These are phyloP conservation scores for Logfia minima DNA, from an alignment of 129 eudicot species.

Conservation along the genomic window DNA sequence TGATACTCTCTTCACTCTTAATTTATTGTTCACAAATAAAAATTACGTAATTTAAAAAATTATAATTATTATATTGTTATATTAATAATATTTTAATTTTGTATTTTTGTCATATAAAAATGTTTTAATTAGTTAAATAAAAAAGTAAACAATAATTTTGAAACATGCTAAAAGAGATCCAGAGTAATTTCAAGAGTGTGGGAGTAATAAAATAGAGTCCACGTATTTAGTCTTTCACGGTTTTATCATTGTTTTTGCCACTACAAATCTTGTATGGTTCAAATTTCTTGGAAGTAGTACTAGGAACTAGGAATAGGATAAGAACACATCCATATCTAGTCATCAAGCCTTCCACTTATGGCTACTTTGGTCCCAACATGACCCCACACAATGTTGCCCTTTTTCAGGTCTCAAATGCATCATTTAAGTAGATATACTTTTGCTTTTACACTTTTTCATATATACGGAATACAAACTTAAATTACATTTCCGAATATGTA, in stretches of 20 bases:
- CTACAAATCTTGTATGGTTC: conserved; percentile 31
- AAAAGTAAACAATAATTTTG: no score
- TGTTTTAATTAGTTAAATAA: no score
- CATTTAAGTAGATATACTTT: conserved; percentile 15
- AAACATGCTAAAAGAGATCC: no score
- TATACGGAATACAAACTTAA: neutral
- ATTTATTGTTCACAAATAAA: no score
- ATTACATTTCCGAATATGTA: no score
- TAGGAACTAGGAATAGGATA: conserved; percentile 40
- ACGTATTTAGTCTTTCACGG: neutral
- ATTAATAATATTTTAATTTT: no score
- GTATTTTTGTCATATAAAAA: no score
- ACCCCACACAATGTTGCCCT: conserved; percentile 30
- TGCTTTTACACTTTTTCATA: neutral
- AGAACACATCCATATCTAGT: conserved; percentile 65
- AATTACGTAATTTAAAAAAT: no score
- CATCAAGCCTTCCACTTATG: conserved; percentile 47
- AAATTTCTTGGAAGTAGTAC: conserved; percentile 19
- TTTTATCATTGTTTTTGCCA: conserved; percentile 36
- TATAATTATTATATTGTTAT: no score
- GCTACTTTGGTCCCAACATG: conserved; percentile 27
- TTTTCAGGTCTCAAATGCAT: conserved; percentile 10
- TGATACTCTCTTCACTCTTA: neutral
- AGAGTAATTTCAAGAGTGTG: no score
- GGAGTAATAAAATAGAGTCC: neutral